phyloP scores from a whole-genome alignment of 495 filamentous ascomycete genomes.

The Corynascus novoguineensis region DNA sequence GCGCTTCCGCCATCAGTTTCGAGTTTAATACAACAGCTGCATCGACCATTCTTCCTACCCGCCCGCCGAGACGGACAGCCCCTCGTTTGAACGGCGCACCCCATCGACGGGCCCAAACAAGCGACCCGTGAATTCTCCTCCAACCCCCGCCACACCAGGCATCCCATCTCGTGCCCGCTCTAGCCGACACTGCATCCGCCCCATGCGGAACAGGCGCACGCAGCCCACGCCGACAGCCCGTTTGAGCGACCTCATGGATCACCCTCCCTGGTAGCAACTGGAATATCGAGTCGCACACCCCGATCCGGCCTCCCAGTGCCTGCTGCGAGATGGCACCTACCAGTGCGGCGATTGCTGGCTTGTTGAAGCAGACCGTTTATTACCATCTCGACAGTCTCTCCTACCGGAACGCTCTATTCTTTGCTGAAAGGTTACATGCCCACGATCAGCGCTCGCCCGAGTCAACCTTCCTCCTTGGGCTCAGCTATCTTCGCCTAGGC shows the following conservation, averaged over 20 bases:
- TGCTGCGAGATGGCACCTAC: constrained; percentile 60
- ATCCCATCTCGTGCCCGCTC: background rate
- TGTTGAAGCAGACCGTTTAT: constrained; percentile 79
- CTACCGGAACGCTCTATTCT: constrained; percentile 82
- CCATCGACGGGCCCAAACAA: background rate
- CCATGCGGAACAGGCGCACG: constrained; percentile 4
- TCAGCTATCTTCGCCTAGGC: constrained; percentile 77
- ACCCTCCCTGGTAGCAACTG: constrained; percentile 22
- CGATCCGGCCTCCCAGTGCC: constrained; percentile 16
- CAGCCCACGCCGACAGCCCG: background rate
- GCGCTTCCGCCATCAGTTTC: constrained; percentile 9
- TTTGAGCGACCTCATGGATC: constrained; percentile 27
- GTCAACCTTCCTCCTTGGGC: constrained; percentile 71
- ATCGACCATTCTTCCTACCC: constrained; percentile 28
- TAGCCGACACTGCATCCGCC: background rate
- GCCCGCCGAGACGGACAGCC: constrained; percentile 9
- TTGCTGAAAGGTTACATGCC: constrained; percentile 77
- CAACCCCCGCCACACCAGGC: background rate
- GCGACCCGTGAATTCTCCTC: background rate
- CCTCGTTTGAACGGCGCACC: constrained; percentile 9
- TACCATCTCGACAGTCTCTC: constrained; percentile 92
- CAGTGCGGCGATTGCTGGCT: constrained; percentile 58
- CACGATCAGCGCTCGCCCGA: constrained; percentile 75
- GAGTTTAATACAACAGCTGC: constrained; percentile 31
- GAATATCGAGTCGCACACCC: constrained; percentile 21